A percentile compares a stretch with the other conserved stretches of the same genome.
Evolutionary conservation across 2,329 filamentous ascomycete genomes (phyloP).

Genomic region (Triangularia verruculosa): DNA sequence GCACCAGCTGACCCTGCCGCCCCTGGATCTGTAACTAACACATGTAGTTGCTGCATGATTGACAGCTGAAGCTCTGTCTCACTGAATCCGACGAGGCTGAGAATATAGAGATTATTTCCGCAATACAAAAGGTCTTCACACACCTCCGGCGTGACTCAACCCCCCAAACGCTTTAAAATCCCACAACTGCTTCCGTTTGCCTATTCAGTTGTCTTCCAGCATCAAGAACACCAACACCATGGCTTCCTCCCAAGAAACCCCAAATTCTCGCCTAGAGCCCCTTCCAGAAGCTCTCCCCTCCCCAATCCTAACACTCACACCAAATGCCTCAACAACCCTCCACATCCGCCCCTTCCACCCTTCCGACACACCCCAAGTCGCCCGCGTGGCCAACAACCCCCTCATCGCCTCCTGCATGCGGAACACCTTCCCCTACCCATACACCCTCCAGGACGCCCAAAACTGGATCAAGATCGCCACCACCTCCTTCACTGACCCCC

Average conservation of each 20-base stretch:
- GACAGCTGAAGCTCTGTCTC: neutral
- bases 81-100: neutral
- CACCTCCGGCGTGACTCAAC: neutral
- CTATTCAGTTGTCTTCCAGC: neutral
- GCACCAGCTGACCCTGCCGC: neutral
- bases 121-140: neutral
- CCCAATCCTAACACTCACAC: constrained; percentile 20
- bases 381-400: constrained; percentile 38
- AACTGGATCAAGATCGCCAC: constrained; percentile 33
- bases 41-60: neutral
- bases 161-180: neutral
- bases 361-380: constrained; percentile 38
- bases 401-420: constrained; percentile 40
- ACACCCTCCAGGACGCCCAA: constrained; percentile 40
- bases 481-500: constrained; percentile 21
- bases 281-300: constrained; percentile 3
- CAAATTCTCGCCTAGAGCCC: neutral
- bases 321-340: constrained; percentile 32
- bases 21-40: neutral
- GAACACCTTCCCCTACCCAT: constrained; percentile 46
- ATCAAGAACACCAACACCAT: neutral
- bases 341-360: constrained; percentile 41
- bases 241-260: neutral
- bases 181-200: neutral
- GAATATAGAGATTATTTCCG: neutral